Base-by-base conservation (phyloP, 129 eudicot genomes). In the Chrysanthemum seticuspe region DNA sequence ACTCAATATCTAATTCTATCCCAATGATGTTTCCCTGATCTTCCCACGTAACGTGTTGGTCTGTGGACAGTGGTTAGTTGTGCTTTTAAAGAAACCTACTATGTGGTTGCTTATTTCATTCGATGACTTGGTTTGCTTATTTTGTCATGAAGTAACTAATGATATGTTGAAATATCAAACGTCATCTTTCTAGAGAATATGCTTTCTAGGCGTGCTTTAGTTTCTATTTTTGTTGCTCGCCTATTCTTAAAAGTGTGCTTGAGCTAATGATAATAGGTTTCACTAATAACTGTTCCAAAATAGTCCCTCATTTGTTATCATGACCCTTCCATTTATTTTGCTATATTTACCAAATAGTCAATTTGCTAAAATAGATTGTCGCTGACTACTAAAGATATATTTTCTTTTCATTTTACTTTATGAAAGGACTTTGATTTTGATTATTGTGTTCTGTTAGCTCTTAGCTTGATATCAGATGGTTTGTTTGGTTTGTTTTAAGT, bases 321-420 rank as follows among this genome's bases (percentile, higher is more conserved):
- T 34, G 44, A 7, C 36, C 13, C 13, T 74, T 29, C 55, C 53
- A 15, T 50, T 31, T 53, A 65, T 53, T 74, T 62, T 52, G 40
- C 64, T 63, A 40, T 7, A 55, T 65, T 74, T 65, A 63, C 27
- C 47, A 52, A 74, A 19, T 64, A 53, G 10, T 45, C 25, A 63
- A 65, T 64, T 36, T 14, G 23, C 31, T 73, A 45, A 65, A 65
- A 14, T n/a, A 23, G 58, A 40, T 13, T 21, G 13, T 21, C 54
- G 8, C 53, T 51, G 29, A 10, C 44, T 62, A 52, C 34, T 62
- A 12, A 62, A 15, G 31, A 62, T n/a, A 40, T 50, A 19, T 74
- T 13, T 50, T 62, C 58, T 58, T 21, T 18, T 60, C 55, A 13
- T 74, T 64, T 65, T 71, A 74, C 65, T 53, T 19, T 19, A 65